Percentiles rank a stretch among this genome's conserved stretches.
Evolutionary conservation across 2,329 filamentous ascomycete species (phyloP).

Genomic region (Hymenoscyphus fraxineus): DNA sequence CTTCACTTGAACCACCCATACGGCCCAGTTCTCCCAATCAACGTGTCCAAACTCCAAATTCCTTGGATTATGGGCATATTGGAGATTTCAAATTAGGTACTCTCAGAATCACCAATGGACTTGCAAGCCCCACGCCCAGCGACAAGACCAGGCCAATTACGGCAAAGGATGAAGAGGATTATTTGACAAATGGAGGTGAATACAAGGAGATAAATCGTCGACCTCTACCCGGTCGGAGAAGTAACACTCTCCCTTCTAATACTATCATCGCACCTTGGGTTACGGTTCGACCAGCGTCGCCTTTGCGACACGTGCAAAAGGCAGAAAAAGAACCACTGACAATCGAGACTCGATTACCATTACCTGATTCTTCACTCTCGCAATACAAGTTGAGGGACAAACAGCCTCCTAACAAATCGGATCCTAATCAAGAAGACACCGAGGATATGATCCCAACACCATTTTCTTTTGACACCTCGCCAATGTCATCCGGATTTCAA

Average conservation of each 20-base stretch:
- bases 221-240: slow-evolving; percentile 21
- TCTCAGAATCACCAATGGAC: slow-evolving; percentile 59
- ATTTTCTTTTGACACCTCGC: slow-evolving; percentile 36
- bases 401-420: slow-evolving; percentile 24
- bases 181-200: slow-evolving; percentile 13
- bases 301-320: slow-evolving; percentile 21
- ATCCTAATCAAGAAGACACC: slow-evolving; percentile 26
- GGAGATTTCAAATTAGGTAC: slow-evolving; percentile 61
- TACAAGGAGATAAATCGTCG: slow-evolving; percentile 11
- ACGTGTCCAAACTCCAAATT: slow-evolving; percentile 45
- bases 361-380: slow-evolving; percentile 19
- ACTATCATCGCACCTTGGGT: slow-evolving; percentile 23
- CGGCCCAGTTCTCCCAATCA: slow-evolving; percentile 16
- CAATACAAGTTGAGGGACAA: slow-evolving; percentile 22
- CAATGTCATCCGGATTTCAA: slow-evolving; percentile 37
- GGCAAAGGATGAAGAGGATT: slow-evolving; percentile 23
- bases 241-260: slow-evolving; percentile 25
- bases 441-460: slow-evolving; percentile 33
- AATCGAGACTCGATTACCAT: slow-evolving; percentile 17
- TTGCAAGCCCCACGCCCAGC: slow-evolving; percentile 48
- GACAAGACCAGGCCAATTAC: slow-evolving; percentile 20
- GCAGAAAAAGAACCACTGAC: slow-evolving; percentile 15
- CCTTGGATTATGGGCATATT: slow-evolving; percentile 55
- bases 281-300: slow-evolving; percentile 21
- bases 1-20: slow-evolving; percentile 13